Evolutionary conservation across 257 asterid species (phyloP).

Genomic region (Penstemon newberryi): DNA sequence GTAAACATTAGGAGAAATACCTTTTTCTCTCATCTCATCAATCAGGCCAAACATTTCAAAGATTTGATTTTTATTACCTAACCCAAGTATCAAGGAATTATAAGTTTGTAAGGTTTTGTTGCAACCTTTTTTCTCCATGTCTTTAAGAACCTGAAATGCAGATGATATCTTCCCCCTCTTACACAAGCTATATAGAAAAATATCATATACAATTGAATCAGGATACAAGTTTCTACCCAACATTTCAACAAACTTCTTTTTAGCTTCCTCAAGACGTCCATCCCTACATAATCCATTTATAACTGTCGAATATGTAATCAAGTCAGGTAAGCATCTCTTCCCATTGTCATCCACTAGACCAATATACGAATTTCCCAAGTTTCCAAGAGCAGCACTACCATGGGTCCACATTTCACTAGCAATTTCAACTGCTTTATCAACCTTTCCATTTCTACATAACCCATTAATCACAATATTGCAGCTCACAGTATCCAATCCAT

Average conservation of each 20-base stretch:
- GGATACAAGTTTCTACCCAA: conserved; percentile 67
- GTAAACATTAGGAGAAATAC: conserved; percentile 67
- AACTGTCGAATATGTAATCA: conserved; percentile 80
- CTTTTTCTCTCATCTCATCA: conserved; percentile 89
- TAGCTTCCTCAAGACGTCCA: conserved; percentile 82
- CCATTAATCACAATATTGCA: conserved; percentile 94
- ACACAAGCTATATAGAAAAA: conserved; percentile 61
- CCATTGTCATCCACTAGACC: conserved; percentile 70
- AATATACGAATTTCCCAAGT: conserved; percentile 75
- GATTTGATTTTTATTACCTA: conserved; percentile 67
- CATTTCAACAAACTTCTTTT: conserved; percentile 81
- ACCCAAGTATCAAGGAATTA: conserved; percentile 69
- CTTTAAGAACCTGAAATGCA: conserved; percentile 94
- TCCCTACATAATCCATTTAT: conserved; percentile 73
- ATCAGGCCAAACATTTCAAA: conserved; percentile 86
- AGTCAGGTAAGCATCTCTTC: conserved; percentile 72
- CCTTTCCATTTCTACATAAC: conserved; percentile 69
- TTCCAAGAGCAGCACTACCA: conserved; percentile 92
- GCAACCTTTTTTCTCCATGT: conserved; percentile 91
- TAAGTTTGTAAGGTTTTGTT: conserved; percentile 72
- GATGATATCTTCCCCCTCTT: conserved; percentile 80
- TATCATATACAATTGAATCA: conserved; percentile 71
- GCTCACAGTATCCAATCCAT: conserved; percentile 70
- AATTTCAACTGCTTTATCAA: conserved; percentile 88
- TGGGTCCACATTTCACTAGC: conserved; percentile 87